Base-by-base conservation (phyloP, 805 yeast species). In the Lipomyces anomalus region DNA sequence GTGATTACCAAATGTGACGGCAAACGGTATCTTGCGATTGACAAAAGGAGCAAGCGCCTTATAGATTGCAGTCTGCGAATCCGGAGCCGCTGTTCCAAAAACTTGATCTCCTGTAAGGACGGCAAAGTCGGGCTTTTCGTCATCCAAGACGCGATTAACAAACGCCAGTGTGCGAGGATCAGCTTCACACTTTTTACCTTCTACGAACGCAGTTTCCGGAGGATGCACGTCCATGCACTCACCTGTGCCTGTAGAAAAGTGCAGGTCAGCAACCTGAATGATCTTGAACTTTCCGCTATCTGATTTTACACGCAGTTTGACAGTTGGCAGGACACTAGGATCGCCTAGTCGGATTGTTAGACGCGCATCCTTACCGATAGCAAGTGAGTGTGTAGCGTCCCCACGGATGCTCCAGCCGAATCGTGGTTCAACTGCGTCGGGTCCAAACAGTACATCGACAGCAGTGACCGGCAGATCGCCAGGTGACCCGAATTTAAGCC, bases 31-130 rank as follows among this genome's bases (percentile, higher is more conserved):
- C 40, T 72, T 64, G 38, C 84, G 67, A 13, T 67, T 57, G 21
- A 89, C 73, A 22, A 86, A 76, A 0, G 95, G 94, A 7, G 73
- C 68, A 6, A 83, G 70, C 0, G 82, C 86, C 61, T 92, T 90
- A 48, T 82, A 71, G n/a, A 87, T 57, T 0, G 96, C 78, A 0
- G 95, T 80, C 55, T 81, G 82, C 0, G 96, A 73, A 60, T 90
- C 97, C 6, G 85, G 87, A 0, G 85, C 72, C 37, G 69, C 73
- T 34, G 76, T 80, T 2, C 97, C 97, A 73, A 78, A 85, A 0
- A 90, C 73, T 62, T 87, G 95, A 66, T 90, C 98, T 4, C 98
- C 98, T 0, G 96, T 80, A 46, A 87, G 68, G 0, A 88, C 86
- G 0, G 87, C 92, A 22, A 89, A 63, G 60, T 92, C 89, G 0